These are phyloP conservation scores for Nakazawaea populi DNA, from an alignment of 805 yeast species.

Conservation along the genomic window DNA sequence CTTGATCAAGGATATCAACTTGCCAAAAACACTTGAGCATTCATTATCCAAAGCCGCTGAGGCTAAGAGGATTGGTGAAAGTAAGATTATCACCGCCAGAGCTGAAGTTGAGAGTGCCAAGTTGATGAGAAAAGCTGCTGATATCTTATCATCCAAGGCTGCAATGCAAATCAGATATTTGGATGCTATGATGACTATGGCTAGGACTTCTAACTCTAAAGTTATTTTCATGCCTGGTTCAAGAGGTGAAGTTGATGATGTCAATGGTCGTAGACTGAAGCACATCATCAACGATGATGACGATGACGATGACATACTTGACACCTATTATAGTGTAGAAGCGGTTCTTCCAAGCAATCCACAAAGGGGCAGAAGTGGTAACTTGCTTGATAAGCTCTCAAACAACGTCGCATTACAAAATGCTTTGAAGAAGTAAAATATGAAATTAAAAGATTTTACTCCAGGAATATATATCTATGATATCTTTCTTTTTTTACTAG, in stretches of 20 bases:
- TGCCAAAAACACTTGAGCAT: conserved; percentile 48
- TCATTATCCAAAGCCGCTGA: conserved; percentile 71
- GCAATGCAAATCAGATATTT: conserved; percentile 76
- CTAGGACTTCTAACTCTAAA: conserved; percentile 53
- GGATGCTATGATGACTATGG: conserved; percentile 77
- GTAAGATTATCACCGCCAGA: conserved; percentile 67
- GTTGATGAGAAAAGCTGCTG: conserved; percentile 75
- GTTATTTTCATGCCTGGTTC: conserved; percentile 69
- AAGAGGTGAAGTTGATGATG: conserved; percentile 26
- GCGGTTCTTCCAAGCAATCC: no score
- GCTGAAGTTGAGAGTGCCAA: conserved; percentile 75
- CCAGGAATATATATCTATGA: no score
- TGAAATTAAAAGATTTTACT: no score
- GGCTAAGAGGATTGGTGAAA: conserved; percentile 70
- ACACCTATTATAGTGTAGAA: no score
- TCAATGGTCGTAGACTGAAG: neutral
- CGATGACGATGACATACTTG: no score
- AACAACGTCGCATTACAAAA: no score
- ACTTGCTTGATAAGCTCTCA: no score
- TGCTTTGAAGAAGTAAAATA: no score
- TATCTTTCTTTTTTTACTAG: no score
- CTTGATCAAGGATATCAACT: conserved; percentile 57
- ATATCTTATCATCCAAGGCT: conserved; percentile 64
- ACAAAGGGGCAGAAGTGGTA: no score
- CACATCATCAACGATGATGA: no score